phyloP scores from a whole-genome alignment of 306 rosid species.

The Rubus parviflorus region DNA sequence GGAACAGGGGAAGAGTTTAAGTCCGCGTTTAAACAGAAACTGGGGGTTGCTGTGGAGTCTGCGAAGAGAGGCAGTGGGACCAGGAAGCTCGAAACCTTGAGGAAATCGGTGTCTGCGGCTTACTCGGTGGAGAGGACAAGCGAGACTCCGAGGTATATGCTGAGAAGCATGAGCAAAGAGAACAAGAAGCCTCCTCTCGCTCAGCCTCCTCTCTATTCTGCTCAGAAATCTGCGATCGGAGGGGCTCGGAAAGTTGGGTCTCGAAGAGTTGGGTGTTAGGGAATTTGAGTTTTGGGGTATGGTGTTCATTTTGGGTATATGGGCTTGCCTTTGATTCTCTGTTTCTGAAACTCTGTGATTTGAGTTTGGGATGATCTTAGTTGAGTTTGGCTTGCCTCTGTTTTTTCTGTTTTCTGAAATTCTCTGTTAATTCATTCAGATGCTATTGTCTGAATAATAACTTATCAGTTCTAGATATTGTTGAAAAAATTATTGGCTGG shows the following conservation, averaged over 20 bases:
- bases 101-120: slow-evolving; percentile 74
- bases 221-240: slow-evolving; percentile 31
- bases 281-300: neutral
- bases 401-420: slow-evolving; percentile 9
- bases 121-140: slow-evolving; percentile 40
- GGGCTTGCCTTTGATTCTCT: slow-evolving; percentile 24
- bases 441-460: slow-evolving; percentile 1
- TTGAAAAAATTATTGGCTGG: neutral
- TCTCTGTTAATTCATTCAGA: neutral
- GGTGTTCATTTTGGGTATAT: neutral
- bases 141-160: slow-evolving; percentile 80
- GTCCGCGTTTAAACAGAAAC: slow-evolving; percentile 25
- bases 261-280: slow-evolving; percentile 30
- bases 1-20: slow-evolving; percentile 29
- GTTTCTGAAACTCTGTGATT: neutral
- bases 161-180: slow-evolving; percentile 82
- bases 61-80: slow-evolving; percentile 49
- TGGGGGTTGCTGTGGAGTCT: slow-evolving; percentile 77
- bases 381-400: neutral
- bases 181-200: slow-evolving; percentile 74
- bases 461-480: neutral
- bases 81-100: slow-evolving; percentile 55
- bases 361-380: neutral
- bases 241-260: slow-evolving; percentile 3
- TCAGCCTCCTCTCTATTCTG: slow-evolving; percentile 18